Conservation (phyloP, 2,329 filamentous ascomycete genomes). For the Septoria petroselini region DNA sequence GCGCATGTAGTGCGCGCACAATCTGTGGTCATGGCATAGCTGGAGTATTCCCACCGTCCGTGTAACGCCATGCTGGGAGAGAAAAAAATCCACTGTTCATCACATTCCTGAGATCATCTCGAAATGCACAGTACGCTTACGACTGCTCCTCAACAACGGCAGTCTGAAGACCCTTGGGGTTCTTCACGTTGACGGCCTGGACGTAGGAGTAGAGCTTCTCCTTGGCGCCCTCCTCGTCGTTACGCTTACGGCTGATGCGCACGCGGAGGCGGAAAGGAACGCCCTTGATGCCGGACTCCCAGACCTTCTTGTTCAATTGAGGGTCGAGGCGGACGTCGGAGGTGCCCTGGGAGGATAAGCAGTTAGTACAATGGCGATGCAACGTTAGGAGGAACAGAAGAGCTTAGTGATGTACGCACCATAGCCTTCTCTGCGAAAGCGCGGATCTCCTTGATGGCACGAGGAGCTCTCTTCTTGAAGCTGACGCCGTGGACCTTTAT, state of each 20-base stretch:
- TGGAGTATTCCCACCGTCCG: conserved; percentile 10
- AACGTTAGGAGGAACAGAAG: background rate
- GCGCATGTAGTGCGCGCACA: background rate
- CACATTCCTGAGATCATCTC: background rate
- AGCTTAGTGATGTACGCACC: conserved; percentile 61
- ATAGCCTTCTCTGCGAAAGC: conserved; percentile 89
- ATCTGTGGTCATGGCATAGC: conserved; percentile 2
- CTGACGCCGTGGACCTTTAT: conserved; percentile 86
- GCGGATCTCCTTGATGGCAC: conserved; percentile 99
- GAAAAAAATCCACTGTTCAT: conserved; percentile 5
- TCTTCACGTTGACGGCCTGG: conserved; percentile 99
- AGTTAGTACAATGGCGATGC: background rate
- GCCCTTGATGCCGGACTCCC: conserved; percentile 98
- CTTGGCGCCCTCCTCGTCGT: conserved; percentile 99
- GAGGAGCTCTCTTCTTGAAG: conserved; percentile 99
- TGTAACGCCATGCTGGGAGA: conserved; percentile 7
- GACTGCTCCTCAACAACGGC: conserved; percentile 70
- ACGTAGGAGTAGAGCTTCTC: conserved; percentile 99
- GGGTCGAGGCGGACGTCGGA: conserved; percentile 96
- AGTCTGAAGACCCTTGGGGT: conserved; percentile 95
- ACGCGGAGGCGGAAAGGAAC: conserved; percentile 95
- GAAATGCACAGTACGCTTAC: conserved; percentile 1
- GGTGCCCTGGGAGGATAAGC: conserved; percentile 67
- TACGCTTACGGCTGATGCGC: conserved; percentile 98
- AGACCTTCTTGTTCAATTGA: conserved; percentile 99